Evolutionary conservation across 176 grass and related monocot species (phyloP).

Genomic region (Phoenix dactylifera): DNA sequence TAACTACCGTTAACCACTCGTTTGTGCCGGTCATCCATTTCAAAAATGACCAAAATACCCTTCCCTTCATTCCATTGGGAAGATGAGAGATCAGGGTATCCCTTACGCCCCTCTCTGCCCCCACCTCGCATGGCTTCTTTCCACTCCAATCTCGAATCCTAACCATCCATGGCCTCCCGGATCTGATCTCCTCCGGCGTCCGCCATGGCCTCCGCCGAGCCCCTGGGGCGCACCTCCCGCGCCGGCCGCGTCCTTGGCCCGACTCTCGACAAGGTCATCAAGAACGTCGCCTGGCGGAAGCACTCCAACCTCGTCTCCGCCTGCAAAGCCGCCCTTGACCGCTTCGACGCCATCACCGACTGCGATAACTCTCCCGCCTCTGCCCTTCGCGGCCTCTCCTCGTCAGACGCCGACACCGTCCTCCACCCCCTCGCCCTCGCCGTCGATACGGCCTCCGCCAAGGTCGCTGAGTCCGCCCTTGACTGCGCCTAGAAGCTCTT

Average conservation of each 20-base stretch:
- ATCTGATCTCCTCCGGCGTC: too few relatives aligned
- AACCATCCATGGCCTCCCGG: too few relatives aligned
- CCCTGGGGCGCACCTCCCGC: conserved; percentile 34
- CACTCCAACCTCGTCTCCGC: conserved; percentile 77
- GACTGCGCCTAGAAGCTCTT: conserved; percentile 62
- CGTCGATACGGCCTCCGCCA: conserved; percentile 55
- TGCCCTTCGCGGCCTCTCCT: conserved; percentile 26
- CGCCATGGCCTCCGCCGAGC: conserved; percentile 3
- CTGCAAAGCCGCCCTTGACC: conserved; percentile 67
- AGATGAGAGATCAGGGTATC: too few relatives aligned
- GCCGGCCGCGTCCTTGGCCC: conserved; percentile 48
- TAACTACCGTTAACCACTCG: too few relatives aligned
- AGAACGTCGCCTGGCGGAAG: conserved; percentile 77
- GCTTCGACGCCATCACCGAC: conserved; percentile 36
- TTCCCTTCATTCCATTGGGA: too few relatives aligned
- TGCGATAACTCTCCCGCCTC: conserved; percentile 33
- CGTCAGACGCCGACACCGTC: conserved; percentile 26
- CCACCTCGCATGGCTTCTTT: too few relatives aligned
- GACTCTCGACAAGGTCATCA: conserved; percentile 93
- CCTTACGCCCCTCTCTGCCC: too few relatives aligned
- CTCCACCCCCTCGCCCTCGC: conserved; percentile 52
- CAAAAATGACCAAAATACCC: too few relatives aligned
- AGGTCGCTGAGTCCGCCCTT: conserved; percentile 65
- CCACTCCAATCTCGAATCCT: too few relatives aligned
- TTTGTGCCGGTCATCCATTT: too few relatives aligned